Percentiles rank a stretch among this genome's conserved stretches.
Evolutionary conservation across 352 stramenopile species (phyloP).

Genomic region (Phytophthora megakarya): DNA sequence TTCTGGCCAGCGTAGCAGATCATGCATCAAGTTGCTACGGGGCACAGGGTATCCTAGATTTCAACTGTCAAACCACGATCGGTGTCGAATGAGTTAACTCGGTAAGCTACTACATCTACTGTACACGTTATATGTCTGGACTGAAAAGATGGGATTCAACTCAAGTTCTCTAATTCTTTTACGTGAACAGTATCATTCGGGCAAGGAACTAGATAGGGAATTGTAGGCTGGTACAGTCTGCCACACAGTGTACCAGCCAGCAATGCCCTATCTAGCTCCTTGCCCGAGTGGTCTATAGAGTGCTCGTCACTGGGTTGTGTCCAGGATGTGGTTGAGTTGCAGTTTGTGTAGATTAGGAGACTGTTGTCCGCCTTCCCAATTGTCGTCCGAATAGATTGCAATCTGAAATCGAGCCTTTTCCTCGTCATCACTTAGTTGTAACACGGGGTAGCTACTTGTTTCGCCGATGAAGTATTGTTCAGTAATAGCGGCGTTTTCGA

Average conservation of each 20-base stretch:
- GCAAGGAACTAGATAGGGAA: no score
- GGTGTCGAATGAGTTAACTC: not conserved
- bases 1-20: not conserved
- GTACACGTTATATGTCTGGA: not conserved
- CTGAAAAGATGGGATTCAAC: not conserved
- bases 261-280: no score
- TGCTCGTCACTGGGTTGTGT: not conserved
- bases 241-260: no score
- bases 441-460: constrained; percentile 18
- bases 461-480: constrained; percentile 61
- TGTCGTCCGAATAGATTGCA: constrained; percentile 4
- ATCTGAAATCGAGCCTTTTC: constrained; percentile 10
- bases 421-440: constrained; percentile 10
- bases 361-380: constrained; percentile 1
- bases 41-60: not conserved
- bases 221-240: no score
- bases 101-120: no score
- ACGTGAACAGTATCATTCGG: not conserved
- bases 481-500: constrained; percentile 45
- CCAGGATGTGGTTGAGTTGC: constrained; percentile 28
- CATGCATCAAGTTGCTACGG: not conserved
- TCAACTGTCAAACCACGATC: constrained; percentile 3
- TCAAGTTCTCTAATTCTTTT: not conserved
- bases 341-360: constrained; percentile 19
- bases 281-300: no score